Conservation (phyloP, 306 rosid species). For the Cicer cuneatum region DNA sequence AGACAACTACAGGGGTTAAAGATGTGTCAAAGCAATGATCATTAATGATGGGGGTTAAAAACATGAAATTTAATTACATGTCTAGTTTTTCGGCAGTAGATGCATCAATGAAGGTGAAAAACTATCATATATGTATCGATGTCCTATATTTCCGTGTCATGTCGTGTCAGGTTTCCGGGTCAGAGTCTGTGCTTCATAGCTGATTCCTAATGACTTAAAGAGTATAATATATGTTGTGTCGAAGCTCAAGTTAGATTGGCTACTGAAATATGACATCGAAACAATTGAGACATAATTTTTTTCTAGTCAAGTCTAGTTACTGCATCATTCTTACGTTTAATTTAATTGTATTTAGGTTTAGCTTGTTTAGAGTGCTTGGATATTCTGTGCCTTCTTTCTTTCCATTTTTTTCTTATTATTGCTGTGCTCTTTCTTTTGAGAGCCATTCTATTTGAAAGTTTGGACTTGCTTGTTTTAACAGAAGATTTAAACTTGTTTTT, state of each 20-base stretch:
- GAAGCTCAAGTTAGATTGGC: constrained; percentile 14
- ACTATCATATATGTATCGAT: no score
- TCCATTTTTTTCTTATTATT: constrained; percentile 21
- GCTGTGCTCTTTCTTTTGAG: neutral
- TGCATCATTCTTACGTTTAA: constrained; percentile 15
- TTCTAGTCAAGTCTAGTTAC: constrained; percentile 18
- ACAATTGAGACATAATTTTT: neutral
- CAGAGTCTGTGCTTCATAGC: no score
- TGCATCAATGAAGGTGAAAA: no score
- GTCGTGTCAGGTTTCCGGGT: no score
- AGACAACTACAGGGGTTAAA: no score
- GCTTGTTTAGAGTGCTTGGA: neutral
- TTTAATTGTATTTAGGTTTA: constrained; percentile 8
- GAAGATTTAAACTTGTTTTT: constrained; percentile 1
- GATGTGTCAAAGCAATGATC: no score
- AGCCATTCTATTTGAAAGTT: neutral
- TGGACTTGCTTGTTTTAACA: constrained; percentile 5
- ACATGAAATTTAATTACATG: no score
- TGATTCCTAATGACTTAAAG: neutral
- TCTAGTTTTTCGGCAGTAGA: no score
- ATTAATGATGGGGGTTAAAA: no score
- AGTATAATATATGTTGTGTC: constrained; percentile 4
- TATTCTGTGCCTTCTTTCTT: constrained; percentile 5
- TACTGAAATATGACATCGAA: constrained; percentile 1
- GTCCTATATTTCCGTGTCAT: no score